Percentiles rank a stretch among this genome's conserved stretches.
Conservation (phyloP, 2,329 filamentous ascomycete genomes). For the Clathrospora elynae region DNA sequence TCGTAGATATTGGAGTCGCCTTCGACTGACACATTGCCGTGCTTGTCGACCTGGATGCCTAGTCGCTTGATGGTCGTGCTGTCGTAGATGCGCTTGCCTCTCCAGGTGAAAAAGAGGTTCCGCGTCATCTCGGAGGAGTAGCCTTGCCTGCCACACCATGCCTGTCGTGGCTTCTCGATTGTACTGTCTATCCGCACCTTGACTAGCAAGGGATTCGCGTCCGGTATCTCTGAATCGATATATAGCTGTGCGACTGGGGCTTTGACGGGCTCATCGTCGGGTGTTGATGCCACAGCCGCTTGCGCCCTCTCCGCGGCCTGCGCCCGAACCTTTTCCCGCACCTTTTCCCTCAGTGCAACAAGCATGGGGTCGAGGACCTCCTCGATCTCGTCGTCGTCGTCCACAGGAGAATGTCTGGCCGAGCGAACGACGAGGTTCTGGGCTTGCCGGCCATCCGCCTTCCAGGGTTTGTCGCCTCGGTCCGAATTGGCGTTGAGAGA, state of each 20-base stretch:
- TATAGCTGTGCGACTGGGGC: constrained; percentile 63
- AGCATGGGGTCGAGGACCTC: constrained; percentile 39
- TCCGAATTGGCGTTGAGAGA: constrained; percentile 5
- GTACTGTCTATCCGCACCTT: constrained; percentile 70
- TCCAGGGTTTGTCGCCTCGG: neutral
- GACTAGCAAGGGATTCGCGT: constrained; percentile 65
- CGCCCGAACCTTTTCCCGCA: constrained; percentile 33
- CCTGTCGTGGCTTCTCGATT: constrained; percentile 68
- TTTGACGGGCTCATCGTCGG: constrained; percentile 12
- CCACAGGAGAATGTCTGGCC: constrained; percentile 12
- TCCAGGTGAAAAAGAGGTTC: constrained; percentile 79
- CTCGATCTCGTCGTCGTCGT: constrained; percentile 34
- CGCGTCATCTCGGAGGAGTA: constrained; percentile 57
- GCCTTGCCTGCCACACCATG: constrained; percentile 70
- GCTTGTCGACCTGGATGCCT: constrained; percentile 56
- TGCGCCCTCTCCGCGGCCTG: constrained; percentile 28
- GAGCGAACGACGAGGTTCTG: constrained; percentile 13
- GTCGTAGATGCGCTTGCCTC: constrained; percentile 72
- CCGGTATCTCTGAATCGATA: constrained; percentile 69
- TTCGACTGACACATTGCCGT: constrained; percentile 47
- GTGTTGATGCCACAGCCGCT: constrained; percentile 6
- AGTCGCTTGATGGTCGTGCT: constrained; percentile 62
- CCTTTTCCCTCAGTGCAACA: constrained; percentile 36
- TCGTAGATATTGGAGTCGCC: constrained; percentile 58
- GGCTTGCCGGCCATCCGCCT: constrained; percentile 2